A percentile compares a stretch with the other conserved stretches of the same genome.
phyloP scores from a whole-genome alignment of 2,329 filamentous ascomycete species.

The Curvularia verruculosa region DNA sequence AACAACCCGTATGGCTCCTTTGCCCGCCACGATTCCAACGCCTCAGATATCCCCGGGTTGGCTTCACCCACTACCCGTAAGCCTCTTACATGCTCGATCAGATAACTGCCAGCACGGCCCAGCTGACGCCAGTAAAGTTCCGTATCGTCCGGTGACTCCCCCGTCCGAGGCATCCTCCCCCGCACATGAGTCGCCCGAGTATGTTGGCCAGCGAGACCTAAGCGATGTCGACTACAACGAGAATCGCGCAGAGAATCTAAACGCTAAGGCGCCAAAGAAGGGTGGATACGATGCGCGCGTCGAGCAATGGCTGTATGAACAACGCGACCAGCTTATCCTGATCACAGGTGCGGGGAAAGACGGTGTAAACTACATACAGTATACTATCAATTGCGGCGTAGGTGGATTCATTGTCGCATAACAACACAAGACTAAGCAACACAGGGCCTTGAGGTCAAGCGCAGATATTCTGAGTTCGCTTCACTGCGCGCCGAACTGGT shows the following conservation, averaged over 20 bases:
- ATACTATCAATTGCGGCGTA: constrained; percentile 95
- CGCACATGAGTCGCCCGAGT: constrained; percentile 68
- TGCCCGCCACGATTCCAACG: constrained; percentile 81
- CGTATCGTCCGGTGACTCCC: constrained; percentile 64
- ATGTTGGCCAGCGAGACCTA: constrained; percentile 60
- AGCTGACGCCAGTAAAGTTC: constrained; percentile 34
- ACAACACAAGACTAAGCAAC: constrained; percentile 20
- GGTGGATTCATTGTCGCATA: constrained; percentile 30
- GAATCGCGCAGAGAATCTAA: constrained; percentile 53
- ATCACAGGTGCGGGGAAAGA: constrained; percentile 96
- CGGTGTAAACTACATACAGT: constrained; percentile 92
- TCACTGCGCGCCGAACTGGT: constrained; percentile 88
- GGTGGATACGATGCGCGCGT: constrained; percentile 93
- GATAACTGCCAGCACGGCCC: not conserved
- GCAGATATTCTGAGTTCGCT: constrained; percentile 95
- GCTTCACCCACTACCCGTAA: constrained; percentile 49
- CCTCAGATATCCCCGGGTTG: constrained; percentile 62
- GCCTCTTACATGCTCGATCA: constrained; percentile 17
- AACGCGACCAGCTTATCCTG: constrained; percentile 84
- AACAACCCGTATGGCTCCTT: constrained; percentile 98
- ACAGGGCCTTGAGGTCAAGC: constrained; percentile 91
- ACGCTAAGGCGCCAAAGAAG: constrained; percentile 66
- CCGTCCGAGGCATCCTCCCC: constrained; percentile 75
- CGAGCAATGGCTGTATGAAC: constrained; percentile 96
- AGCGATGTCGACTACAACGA: constrained; percentile 65